A percentile compares a stretch with the other conserved stretches of the same genome.
These are phyloP conservation scores for Pseudoscleropodium purum DNA, from an alignment of 225 moss, liverwort and hornwort species.

Conservation along the genomic window DNA sequence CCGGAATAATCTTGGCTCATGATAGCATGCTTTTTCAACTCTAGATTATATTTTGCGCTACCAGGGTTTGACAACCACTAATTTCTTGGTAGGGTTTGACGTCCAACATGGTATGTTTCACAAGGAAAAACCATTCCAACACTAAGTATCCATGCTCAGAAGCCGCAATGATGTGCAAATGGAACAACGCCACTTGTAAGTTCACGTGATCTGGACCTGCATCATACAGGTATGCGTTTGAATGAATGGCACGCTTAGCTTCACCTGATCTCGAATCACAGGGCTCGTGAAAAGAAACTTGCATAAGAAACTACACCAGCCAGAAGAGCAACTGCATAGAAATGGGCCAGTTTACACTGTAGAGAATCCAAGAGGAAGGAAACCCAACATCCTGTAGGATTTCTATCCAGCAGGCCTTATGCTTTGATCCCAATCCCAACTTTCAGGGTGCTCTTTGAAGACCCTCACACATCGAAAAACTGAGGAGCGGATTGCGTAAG, in stretches of 20 bases:
- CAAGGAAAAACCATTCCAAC: neutral
- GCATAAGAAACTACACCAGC: neutral
- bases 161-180: neutral
- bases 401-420: neutral
- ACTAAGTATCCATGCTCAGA: neutral
- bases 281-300: neutral
- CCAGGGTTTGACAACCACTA: neutral
- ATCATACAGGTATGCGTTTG: neutral
- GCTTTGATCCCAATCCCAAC: neutral
- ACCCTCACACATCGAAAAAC: no score
- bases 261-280: neutral
- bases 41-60: neutral
- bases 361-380: neutral
- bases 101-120: neutral
- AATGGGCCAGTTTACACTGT: neutral
- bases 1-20: neutral
- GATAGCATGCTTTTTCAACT: neutral
- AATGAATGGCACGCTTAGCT: neutral
- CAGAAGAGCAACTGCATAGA: neutral
- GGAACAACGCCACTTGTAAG: neutral
- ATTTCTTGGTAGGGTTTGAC: neutral
- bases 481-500: neutral
- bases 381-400: neutral
- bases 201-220: neutral
- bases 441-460: neutral